Conservation (phyloP, 352 stramenopile genomes). For the Globisporangium takayamanum region DNA sequence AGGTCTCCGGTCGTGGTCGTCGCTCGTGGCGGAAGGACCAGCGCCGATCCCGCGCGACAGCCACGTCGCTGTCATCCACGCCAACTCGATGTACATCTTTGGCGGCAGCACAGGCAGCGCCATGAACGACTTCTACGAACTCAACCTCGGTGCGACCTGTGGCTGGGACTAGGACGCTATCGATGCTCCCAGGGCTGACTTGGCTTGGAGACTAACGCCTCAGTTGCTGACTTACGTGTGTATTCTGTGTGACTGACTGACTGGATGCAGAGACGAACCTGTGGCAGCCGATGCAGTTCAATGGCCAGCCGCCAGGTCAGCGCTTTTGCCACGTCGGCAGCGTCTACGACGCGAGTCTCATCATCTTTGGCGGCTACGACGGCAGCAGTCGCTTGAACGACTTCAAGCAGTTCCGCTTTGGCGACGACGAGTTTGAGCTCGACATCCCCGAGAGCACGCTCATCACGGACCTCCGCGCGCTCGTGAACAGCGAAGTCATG, state of each 20-base stretch:
- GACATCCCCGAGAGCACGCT: conserved; percentile 84
- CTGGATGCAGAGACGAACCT: conserved; percentile 39
- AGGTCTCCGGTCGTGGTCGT: conserved; percentile 85
- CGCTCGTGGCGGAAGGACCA: conserved; percentile 84
- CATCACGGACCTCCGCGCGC: conserved; percentile 57
- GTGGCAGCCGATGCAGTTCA: conserved; percentile 76
- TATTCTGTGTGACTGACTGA: no score
- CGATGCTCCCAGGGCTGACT: no score
- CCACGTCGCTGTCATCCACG: conserved; percentile 93
- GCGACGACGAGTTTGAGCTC: conserved; percentile 69
- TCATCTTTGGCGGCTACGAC: conserved; percentile 96
- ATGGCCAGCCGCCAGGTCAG: conserved; percentile 80
- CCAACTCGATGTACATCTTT: conserved; percentile 93
- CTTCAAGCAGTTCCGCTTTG: conserved; percentile 90
- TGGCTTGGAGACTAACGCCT: neutral
- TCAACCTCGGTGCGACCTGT: conserved; percentile 60
- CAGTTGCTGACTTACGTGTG: neutral
- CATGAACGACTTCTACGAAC: conserved; percentile 98
- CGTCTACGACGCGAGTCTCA: conserved; percentile 90
- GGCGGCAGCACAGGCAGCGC: conserved; percentile 93
- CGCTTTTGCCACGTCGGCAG: conserved; percentile 96
- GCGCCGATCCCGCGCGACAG: conserved; percentile 94
- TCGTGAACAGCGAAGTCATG: conserved; percentile 85
- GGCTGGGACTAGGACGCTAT: neutral
- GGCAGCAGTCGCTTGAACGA: conserved; percentile 93